Evolutionary conservation across 768 basidiomycete species (phyloP).

Genomic region (Suillus decipiens): DNA sequence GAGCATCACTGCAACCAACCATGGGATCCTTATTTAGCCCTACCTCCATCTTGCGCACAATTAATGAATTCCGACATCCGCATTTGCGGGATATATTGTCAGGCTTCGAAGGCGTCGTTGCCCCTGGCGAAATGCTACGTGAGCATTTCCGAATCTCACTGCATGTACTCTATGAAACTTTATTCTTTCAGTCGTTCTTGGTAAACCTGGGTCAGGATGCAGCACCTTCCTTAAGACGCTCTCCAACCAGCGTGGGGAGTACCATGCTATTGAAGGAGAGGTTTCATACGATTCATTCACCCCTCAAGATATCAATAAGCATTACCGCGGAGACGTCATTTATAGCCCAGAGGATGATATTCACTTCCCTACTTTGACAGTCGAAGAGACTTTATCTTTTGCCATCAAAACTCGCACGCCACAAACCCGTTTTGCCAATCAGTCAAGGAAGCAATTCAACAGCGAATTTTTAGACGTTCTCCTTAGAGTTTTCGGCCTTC

Average conservation of each 20-base stretch:
- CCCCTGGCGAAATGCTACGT: conserved; percentile 78
- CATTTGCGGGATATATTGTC: conserved; percentile 62
- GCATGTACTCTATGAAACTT: not conserved
- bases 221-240: conserved; percentile 53
- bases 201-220: conserved; percentile 72
- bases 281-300: conserved; percentile 50
- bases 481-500: conserved; percentile 73
- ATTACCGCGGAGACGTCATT: conserved; percentile 49
- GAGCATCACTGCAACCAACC: conserved; percentile 48
- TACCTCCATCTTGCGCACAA: conserved; percentile 34
- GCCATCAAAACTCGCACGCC: conserved; percentile 52
- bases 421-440: conserved; percentile 23
- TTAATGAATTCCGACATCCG: conserved; percentile 56
- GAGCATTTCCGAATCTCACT: conserved; percentile 36
- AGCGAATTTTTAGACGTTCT: conserved; percentile 45
- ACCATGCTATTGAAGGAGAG: conserved; percentile 40
- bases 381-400: conserved; percentile 50
- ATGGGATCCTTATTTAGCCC: conserved; percentile 56
- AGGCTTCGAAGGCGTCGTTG: conserved; percentile 63
- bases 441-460: conserved; percentile 32
- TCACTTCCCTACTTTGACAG: conserved; percentile 53
- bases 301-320: conserved; percentile 42
- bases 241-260: conserved; percentile 46
- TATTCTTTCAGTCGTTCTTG: conserved; percentile 65
- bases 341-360: conserved; percentile 48